Base-by-base conservation (phyloP, 441 rosid species). In the Raphanus hybrid region DNA sequence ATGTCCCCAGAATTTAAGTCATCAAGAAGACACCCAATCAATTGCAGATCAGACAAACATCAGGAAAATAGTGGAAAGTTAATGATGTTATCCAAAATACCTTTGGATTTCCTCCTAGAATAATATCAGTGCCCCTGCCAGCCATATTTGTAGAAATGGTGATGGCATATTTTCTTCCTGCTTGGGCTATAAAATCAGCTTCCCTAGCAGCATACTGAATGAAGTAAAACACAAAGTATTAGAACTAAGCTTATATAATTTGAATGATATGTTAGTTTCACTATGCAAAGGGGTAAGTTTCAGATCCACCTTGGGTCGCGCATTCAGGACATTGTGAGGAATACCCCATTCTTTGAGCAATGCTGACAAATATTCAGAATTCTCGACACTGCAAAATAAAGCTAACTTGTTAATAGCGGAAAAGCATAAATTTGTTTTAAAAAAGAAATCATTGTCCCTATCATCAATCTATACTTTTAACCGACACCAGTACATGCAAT, bases 91-190 rank as follows among this genome's bases (percentile, higher is more conserved):
- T 72, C 10, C 48, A 14, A 80, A 86, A 63, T 86, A 92, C 99
- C 82, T 90, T 92, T 57, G 99, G 94, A 79, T 92, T 95, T 86
- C 99, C 99, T 69, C 99, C 98, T 61, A 95, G 85, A 79, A 92
- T 95, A 80, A 95, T 92, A 76, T 95, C 98, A 41, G 99, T 95
- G 73, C 99, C 99, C 81, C 99, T 90, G 75, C 99, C 99, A 81
- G 99, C 98, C 99, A 95, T 92, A 81, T 95, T 95, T 75, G 99
- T 95, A 67, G 99, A 91, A 79, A 95, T 88, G 70, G 99, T 94
- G 78, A 94, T 91, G 78, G 99, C 96, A 86, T 86, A 84, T 82
- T 92, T 91, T 81, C 94, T 54, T 75, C 99, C 99, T 59, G 99
- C 99, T 81, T 94, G 99, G 70, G 97, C 98, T 84, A 94, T 84